These are phyloP conservation scores for Calocybe indica DNA, from an alignment of 768 basidiomycete genomes.

Conservation along the genomic window DNA sequence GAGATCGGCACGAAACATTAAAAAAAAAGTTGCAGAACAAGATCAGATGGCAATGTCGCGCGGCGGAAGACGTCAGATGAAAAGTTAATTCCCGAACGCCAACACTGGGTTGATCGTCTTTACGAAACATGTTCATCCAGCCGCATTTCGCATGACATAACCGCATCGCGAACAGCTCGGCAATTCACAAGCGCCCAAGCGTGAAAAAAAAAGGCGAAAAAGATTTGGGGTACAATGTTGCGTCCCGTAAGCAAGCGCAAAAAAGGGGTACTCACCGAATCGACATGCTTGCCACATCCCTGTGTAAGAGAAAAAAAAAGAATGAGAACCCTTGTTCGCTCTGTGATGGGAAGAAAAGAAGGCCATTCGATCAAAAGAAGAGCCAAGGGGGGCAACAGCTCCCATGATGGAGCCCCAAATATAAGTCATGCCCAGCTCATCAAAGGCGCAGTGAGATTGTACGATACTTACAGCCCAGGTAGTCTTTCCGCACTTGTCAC, in stretches of 20 bases:
- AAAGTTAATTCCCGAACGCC: not conserved
- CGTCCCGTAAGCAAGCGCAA: not conserved
- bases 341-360: not conserved
- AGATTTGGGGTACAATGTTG: slow-evolving; percentile 6
- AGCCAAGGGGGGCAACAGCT: too few relatives aligned
- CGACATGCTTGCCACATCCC: slow-evolving; percentile 70
- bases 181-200: too few relatives aligned
- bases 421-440: too few relatives aligned
- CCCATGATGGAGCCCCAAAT: too few relatives aligned
- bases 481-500: slow-evolving; percentile 57
- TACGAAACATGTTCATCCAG: not conserved
- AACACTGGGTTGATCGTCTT: not conserved
- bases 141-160: slow-evolving; percentile 5
- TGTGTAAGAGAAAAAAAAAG: slow-evolving; percentile 22
- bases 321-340: slow-evolving; percentile 5
- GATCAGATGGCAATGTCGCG: too few relatives aligned
- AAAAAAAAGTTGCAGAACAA: not conserved
- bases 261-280: slow-evolving; percentile 40
- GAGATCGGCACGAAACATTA: too few relatives aligned
- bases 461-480: slow-evolving; percentile 57
- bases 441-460: too few relatives aligned
- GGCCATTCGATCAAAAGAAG: not conserved
- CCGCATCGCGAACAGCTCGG: not conserved
- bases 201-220: slow-evolving; percentile 1
- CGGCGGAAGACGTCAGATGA: too few relatives aligned